phyloP scores from a whole-genome alignment of 805 yeast species.

The Sugiyamaella boreocaroliniensis region DNA sequence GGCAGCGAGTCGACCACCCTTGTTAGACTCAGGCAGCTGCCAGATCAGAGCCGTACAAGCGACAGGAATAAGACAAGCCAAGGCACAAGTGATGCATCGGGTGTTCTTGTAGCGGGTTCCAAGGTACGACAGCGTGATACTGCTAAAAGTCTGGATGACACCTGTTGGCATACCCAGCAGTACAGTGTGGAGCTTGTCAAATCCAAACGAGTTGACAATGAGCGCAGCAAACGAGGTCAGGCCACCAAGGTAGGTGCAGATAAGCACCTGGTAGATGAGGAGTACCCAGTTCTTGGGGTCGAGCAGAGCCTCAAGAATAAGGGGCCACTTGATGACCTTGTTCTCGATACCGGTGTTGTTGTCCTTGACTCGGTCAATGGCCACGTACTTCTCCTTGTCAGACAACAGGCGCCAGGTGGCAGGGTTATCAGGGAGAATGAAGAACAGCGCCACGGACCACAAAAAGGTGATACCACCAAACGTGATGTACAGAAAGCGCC shows the following conservation, averaged over 20 bases:
- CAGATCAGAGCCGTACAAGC: conserved; percentile 11
- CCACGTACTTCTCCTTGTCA: conserved; percentile 44
- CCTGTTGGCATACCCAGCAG: conserved; percentile 44
- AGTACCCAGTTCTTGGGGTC: conserved; percentile 41
- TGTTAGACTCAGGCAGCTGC: conserved; percentile 10
- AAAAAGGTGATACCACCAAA: conserved; percentile 44
- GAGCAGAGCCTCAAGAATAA: conserved; percentile 40
- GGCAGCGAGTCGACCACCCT: conserved; percentile 8
- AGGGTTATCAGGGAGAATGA: conserved; percentile 52
- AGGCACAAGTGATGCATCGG: conserved; percentile 5
- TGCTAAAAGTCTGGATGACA: conserved; percentile 24
- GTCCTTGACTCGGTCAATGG: conserved; percentile 37
- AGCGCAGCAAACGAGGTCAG: conserved; percentile 39
- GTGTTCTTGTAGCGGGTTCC: conserved; percentile 10
- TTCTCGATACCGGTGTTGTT: conserved; percentile 37
- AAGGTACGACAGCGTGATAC: conserved; percentile 7
- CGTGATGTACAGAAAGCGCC: conserved; percentile 45
- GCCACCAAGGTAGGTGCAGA: conserved; percentile 31
- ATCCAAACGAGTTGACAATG: conserved; percentile 34
- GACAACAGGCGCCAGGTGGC: conserved; percentile 42
- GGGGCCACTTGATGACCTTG: conserved; percentile 42
- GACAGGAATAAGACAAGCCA: conserved; percentile 9
- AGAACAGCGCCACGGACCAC: conserved; percentile 24
- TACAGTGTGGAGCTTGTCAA: conserved; percentile 34
- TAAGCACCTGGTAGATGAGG: conserved; percentile 32